Conservation (phyloP, 345 rosid species). For the Erysimum cheiranthoides region DNA sequence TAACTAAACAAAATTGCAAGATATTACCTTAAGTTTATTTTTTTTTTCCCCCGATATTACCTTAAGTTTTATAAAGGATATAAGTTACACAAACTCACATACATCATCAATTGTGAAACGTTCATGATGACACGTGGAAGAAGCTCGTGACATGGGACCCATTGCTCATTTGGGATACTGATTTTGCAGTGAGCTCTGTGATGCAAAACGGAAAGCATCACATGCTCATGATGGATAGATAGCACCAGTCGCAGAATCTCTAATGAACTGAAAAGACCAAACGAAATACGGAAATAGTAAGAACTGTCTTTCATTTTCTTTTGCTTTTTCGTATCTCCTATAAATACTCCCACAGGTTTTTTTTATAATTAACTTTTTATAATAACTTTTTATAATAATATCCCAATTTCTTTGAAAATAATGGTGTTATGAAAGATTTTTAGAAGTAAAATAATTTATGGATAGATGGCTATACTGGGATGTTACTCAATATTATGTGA, state of each 20-base stretch:
- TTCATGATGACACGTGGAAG: slow-evolving; percentile 55
- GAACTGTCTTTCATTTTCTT: background rate
- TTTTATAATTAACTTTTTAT: too few relatives aligned
- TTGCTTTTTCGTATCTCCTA: too few relatives aligned
- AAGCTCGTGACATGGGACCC: slow-evolving; percentile 52
- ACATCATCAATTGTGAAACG: background rate
- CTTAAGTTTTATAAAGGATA: too few relatives aligned
- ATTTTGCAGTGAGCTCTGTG: slow-evolving; percentile 46
- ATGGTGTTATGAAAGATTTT: too few relatives aligned
- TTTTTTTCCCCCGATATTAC: too few relatives aligned
- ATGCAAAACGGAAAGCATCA: slow-evolving; percentile 40
- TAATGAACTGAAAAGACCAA: slow-evolving; percentile 16
- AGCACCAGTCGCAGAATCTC: slow-evolving; percentile 24
- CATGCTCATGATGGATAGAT: slow-evolving; percentile 13
- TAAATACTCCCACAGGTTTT: too few relatives aligned
- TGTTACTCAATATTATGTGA: too few relatives aligned
- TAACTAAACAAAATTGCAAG: background rate
- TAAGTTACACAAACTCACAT: slow-evolving; percentile 8
- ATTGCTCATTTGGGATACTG: slow-evolving; percentile 16
- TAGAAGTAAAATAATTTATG: too few relatives aligned
- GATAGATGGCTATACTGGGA: too few relatives aligned
- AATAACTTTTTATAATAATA: too few relatives aligned
- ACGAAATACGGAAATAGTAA: background rate
- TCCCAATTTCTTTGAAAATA: too few relatives aligned
- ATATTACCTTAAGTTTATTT: too few relatives aligned